These are phyloP conservation scores for Wilhelminamyces savonicus DNA, from an alignment of 805 yeast species.

Conservation along the genomic window DNA sequence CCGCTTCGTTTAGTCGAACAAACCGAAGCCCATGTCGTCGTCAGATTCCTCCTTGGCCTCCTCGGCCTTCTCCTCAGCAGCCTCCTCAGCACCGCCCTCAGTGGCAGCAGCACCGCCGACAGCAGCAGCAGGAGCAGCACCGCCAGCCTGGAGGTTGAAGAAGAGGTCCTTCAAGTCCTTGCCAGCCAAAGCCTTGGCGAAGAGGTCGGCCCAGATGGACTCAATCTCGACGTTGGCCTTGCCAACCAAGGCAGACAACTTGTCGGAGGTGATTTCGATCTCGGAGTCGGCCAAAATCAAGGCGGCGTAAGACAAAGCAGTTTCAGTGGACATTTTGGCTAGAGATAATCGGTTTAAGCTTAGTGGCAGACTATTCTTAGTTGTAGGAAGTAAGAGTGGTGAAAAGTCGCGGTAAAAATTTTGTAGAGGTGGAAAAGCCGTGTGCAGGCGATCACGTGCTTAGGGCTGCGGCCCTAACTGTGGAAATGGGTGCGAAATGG, in stretches of 20 bases:
- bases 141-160: constrained; percentile 43
- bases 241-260: constrained; percentile 34
- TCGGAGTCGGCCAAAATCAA: constrained; percentile 45
- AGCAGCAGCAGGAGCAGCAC: constrained; percentile 36
- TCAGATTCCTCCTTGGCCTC: constrained; percentile 29
- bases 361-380: constrained; percentile 44
- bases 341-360: constrained; percentile 46
- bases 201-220: constrained; percentile 42
- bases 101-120: constrained; percentile 30
- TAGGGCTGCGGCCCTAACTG: too few relatives aligned
- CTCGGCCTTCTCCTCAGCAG: constrained; percentile 23
- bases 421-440: too few relatives aligned
- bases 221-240: constrained; percentile 41
- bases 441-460: too few relatives aligned
- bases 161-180: constrained; percentile 42
- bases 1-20: constrained; percentile 33
- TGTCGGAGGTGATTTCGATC: constrained; percentile 40
- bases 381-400: too few relatives aligned
- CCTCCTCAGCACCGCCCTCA: constrained; percentile 30
- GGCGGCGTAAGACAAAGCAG: constrained; percentile 46
- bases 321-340: constrained; percentile 41
- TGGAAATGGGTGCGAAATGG: too few relatives aligned
- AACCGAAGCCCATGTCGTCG: constrained; percentile 41
- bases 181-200: constrained; percentile 42
- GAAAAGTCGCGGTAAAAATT: too few relatives aligned